Base-by-base conservation (phyloP, 202 grass and related monocot genomes). In the Dendrocalamus latiflorus region DNA sequence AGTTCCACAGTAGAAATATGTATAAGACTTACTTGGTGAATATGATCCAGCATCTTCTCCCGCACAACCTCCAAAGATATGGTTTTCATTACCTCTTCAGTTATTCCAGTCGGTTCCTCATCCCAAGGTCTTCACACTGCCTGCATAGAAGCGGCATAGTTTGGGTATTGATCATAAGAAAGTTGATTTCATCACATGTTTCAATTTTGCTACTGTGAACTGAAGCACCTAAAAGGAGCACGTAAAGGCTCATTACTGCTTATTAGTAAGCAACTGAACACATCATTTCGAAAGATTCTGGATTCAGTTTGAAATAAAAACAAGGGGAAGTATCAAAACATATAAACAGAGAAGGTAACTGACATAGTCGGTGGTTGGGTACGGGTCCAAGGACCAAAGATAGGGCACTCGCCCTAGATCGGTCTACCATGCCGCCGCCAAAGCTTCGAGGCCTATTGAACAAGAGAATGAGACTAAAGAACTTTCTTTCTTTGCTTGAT, bases 21-120 rank as follows among this genome's bases (percentile, higher is more conserved):
- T 43, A n/a, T n/a, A n/a, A n/a, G n/a, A n/a, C 69, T 85, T 92
- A 91, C 95, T 87, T 98, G 93, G 80, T 98, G 95, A 88, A 98
- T 95, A 80, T 93, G 84, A 89, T 95, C 76, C 56, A 98, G 83
- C 95, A 98, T 89, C 90, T 91, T 91, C 88, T 98, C 95, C 39
- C 95, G 87, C 69, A 98, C 95, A 83, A 98, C 93, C 83, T 98
- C 95, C 76, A 98, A 61, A 6, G 95, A 90, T 77, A 98, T 90
- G 7, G 72, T 93, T 95, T 95, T 95, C 93, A 95, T 95, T 58
- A 95, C 81, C 64, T 98, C 95, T 95, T 98, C 95, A 49, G 84
- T 95, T 89, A 98, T 91, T 65, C 72, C 50, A 62, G 83, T 88
- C 30, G 95, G 91, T 58, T 98, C 95, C 76, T 98, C 95, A 47